Conservation (phyloP, 192 early-diverging fungal species). For the Borealophlyctis nickersoniae region DNA sequence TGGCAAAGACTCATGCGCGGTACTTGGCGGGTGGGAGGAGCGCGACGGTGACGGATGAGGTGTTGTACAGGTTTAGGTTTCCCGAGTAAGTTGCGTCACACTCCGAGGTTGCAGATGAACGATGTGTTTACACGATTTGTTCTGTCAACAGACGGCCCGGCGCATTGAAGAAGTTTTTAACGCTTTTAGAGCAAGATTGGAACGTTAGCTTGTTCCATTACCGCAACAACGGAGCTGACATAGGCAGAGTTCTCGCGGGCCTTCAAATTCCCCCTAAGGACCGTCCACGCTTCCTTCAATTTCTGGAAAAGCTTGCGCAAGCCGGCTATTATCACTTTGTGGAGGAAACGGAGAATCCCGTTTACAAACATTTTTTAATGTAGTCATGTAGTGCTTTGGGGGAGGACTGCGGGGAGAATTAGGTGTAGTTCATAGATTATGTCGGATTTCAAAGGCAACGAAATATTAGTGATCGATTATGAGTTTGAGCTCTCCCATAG, state of each 20-base stretch:
- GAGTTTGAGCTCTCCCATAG: too few relatives aligned
- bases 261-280: conserved; percentile 35
- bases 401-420: too few relatives aligned
- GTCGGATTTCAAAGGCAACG: too few relatives aligned
- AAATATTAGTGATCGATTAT: too few relatives aligned
- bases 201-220: conserved; percentile 54
- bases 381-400: conserved; percentile 6
- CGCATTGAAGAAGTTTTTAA: not conserved
- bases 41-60: conserved; percentile 22
- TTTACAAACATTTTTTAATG: conserved; percentile 67
- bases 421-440: too few relatives aligned
- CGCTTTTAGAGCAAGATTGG: conserved; percentile 23
- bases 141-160: not conserved
- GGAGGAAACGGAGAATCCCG: conserved; percentile 66
- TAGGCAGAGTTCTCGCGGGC: conserved; percentile 41
- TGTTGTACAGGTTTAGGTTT: conserved; percentile 42
- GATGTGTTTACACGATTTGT: conserved; percentile 3
- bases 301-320: conserved; percentile 9
- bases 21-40: conserved; percentile 41
- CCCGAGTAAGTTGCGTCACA: conserved; percentile 48
- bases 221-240: conserved; percentile 46
- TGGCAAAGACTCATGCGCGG: conserved; percentile 42
- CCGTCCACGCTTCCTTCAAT: not conserved
- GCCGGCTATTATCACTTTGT: conserved; percentile 10
- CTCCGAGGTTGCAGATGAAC: conserved; percentile 28